Base-by-base conservation (phyloP, 2,329 filamentous ascomycete genomes). In the Ophiostoma novo-ulmi region DNA sequence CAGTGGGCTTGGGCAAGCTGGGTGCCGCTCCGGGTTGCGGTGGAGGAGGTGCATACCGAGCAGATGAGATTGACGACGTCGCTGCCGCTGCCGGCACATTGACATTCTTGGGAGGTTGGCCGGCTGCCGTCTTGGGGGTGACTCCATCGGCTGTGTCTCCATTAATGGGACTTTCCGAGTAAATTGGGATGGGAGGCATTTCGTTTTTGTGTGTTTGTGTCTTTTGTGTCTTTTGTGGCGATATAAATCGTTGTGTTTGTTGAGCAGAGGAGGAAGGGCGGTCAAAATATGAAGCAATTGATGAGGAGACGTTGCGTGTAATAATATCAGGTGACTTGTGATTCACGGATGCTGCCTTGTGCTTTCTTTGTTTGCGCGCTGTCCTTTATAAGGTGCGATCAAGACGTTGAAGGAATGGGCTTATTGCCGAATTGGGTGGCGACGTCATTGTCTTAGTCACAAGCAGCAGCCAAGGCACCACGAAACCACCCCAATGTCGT, bases 181-280 rank as follows among this genome's bases (percentile, higher is more conserved):
- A 87, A 61, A 89, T 83, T 67, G 84, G 85, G 73, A 89, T 84
- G n/a, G 86, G 83, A 67, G 87, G 82, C 87, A 89, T 89, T 20
- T n/a, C 65, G 48, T 7, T 38, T n/a, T n/a, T n/a, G n/a, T n/a
- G n/a, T n/a, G n/a, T n/a, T n/a, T n/a, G n/a, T n/a, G n/a, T n/a
- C n/a, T n/a, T n/a, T 20, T 41, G 11, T 41, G 41, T 22, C 10
- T 55, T n/a, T 14, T 17, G 5, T 39, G 35, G 17, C n/a, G 38
- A 20, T 48, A 20, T 48, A 20, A 17, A 35, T 31, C 14, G 52
- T 8, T 7, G 14, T 22, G 38, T 17, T 1, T 10, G 13, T 36
- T 3, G 41, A 31, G 31, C 4, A 48, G 31, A 22, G 10, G 69
- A 64, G 35, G 7, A 14, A 14, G 36, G 11, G 38, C 38, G 39